Conservation (phyloP, 176 grass and related monocot species). For the Tuctoria greenei region DNA sequence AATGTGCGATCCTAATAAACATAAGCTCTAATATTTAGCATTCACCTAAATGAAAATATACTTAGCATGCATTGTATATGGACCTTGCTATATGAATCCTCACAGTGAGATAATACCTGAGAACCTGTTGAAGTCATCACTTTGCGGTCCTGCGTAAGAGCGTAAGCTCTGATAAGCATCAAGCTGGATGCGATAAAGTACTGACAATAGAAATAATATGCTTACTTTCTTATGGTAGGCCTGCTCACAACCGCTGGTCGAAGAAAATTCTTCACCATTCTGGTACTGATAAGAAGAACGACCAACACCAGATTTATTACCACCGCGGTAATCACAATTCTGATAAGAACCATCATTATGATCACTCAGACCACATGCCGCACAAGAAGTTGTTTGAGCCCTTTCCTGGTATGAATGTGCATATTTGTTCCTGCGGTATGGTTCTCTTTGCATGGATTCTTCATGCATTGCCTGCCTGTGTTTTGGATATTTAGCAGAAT, state of each 20-base stretch:
- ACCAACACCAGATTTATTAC: constrained; percentile 3
- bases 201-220: neutral
- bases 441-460: constrained; percentile 39
- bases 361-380: constrained; percentile 36
- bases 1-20: constrained; percentile 39
- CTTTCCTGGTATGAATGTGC: constrained; percentile 38
- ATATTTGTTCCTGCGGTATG: constrained; percentile 47
- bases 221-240: constrained; percentile 51
- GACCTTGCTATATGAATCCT: constrained; percentile 31
- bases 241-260: constrained; percentile 40
- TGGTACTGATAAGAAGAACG: neutral
- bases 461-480: constrained; percentile 35
- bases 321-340: constrained; percentile 22
- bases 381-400: constrained; percentile 28
- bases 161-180: constrained; percentile 7
- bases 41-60: neutral
- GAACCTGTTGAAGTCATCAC: constrained; percentile 37
- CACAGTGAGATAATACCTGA: constrained; percentile 46
- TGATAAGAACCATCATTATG: constrained; percentile 24
- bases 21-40: constrained; percentile 39
- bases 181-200: constrained; percentile 15
- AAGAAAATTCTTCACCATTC: constrained; percentile 38
- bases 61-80: neutral
- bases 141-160: constrained; percentile 37
- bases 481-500: constrained; percentile 40